Conservation (phyloP, 2,329 filamentous ascomycete species). For the Gnomoniopsis smithogilvyi region DNA sequence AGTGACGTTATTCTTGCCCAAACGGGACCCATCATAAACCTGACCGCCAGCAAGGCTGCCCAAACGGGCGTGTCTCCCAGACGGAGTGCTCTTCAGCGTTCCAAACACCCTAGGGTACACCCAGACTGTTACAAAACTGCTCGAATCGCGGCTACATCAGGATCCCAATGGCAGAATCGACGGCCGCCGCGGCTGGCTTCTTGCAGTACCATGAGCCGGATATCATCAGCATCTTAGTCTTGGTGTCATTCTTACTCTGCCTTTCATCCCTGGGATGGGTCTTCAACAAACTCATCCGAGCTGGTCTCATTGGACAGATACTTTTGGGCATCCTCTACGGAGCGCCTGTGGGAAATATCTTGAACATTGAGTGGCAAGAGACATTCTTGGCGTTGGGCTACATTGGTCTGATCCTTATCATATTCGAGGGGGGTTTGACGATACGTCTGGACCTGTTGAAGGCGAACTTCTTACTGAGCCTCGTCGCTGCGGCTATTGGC, state of each 20-base stretch:
- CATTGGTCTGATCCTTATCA: constrained; percentile 45
- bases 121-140: no score
- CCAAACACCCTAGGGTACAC: no score
- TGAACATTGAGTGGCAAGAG: constrained; percentile 39
- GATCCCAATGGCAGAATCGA: background rate
- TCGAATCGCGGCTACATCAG: background rate
- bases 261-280: constrained; percentile 38
- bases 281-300: constrained; percentile 37
- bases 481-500: constrained; percentile 39
- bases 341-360: constrained; percentile 39
- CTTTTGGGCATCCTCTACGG: constrained; percentile 45
- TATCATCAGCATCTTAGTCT: constrained; percentile 35
- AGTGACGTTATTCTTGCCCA: no score
- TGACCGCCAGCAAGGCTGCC: no score
- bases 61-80: no score
- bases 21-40: no score
- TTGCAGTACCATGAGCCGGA: constrained; percentile 37
- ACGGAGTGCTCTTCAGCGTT: no score
- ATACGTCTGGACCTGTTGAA: constrained; percentile 43
- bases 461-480: constrained; percentile 39
- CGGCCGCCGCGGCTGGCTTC: constrained; percentile 22
- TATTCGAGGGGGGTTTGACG: constrained; percentile 47
- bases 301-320: constrained; percentile 45
- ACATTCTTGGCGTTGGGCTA: constrained; percentile 45
- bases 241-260: constrained; percentile 43